Evolutionary conservation across 768 basidiomycete genomes (phyloP), one percentile per base, ranked within the genome.

Genomic region (Boletus vermiculosoides): DNA sequence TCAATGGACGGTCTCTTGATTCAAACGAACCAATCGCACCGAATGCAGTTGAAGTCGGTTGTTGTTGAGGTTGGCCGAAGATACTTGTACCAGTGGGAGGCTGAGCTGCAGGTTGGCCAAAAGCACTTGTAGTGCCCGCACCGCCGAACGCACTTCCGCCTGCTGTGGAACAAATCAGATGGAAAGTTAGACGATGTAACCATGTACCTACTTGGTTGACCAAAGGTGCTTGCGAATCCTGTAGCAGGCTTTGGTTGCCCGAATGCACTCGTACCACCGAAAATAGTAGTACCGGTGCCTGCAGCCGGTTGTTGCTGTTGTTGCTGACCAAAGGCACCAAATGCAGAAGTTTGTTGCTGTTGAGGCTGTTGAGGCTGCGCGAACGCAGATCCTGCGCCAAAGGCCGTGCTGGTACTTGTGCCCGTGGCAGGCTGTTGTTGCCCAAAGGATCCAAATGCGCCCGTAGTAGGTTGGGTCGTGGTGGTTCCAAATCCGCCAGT

Each of bases 271-370:
- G 77, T 70, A 47, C 67, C 62, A 47, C 74, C 69, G 30, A 78
- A 79, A 16, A 72, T 59, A 42, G 60, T 46, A 12, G 59, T 49
- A 25, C 75, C 66, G 3, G 77, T 57, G 66, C 56, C 58, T 63
- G 71, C 48, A 66, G 78, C 62, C 67, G 79, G 62, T 57, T 69
- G 78, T 55, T 71, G 72, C 36, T 70, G 72, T 37, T 67, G 66
- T 36, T 55, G 56, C 34, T 82, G 83, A 33, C 81, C 80, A 68
- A 88, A 87, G 2, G 77, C 68, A 56, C 81, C 77, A 59, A 83
- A 84, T 25, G 77, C 71, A 34, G 76, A 68, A 7, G 71, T 62
- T 52, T 40, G 66, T 54, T 76, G 73, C 36, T 62, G 66, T 50
- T 74, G 73, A 39, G 28, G 28, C 28, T 28, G 28, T 28, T 28